Base-by-base conservation (phyloP, 1,284 basidiomycete genomes). In the Heterobasidion parviporum region DNA sequence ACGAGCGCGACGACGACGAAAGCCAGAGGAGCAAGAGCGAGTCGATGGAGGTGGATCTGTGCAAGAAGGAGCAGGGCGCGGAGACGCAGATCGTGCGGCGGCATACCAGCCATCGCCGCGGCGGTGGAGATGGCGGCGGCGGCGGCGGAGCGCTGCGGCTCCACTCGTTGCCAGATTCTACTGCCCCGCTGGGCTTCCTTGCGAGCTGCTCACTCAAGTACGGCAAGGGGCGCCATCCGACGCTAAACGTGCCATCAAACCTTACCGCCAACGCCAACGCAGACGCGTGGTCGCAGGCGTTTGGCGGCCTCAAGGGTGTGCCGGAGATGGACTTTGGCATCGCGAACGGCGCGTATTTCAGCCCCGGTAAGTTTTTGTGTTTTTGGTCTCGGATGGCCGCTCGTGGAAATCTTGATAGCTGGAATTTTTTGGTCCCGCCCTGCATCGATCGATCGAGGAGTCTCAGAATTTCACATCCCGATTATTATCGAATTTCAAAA, bases 131-230 rank as follows among this genome's bases (percentile, higher is more conserved):
- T 15, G 3, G 3, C 16, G 8, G 36, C n/a, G 7, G 51, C 47
- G 36, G 35, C 36, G 15, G 59, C 50, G 34, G 55, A 53, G 8
- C 54, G 41, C 48, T 56, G 38, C 47, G 59, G 16, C 1, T 52
- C 47, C 1, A 57, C 44, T 33, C 62, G 8, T 56, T 65, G 20
- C 64, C 65, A 15, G 65, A 66, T 53, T 50, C 55, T 14, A 54
- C 58, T 1, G 65, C 70, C 0, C 69, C 70, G 2, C 63, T 66
- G 10, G 68, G 68, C 1, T 60, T 71, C 33, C 63, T 71, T 52
- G 70, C 69, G n/a, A 59, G 62, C 14, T 61, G 67, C 12, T 64
- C 67, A 4, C 57, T 70, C 4, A 61, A 64, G 36, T 64, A 56
- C 54, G 58, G 45, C 20, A 44, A 65, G 63, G 47, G 49, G 7